Evolutionary conservation across 352 stramenopile species (phyloP), one percentile per base, ranked within the genome.

Genomic region (Pythium guiyangense): DNA sequence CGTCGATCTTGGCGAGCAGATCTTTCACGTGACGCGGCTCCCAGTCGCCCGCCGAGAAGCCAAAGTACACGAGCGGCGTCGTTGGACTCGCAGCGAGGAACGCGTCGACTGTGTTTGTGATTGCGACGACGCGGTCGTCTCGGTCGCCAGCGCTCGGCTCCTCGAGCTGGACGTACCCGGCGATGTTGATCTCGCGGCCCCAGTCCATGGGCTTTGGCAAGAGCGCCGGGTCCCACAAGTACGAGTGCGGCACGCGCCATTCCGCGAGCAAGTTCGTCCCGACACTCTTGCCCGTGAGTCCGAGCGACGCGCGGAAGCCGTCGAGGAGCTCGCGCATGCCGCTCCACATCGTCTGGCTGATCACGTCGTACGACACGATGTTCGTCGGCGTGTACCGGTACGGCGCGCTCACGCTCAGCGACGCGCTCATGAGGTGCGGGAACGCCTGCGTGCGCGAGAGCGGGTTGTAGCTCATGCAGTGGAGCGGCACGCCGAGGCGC

Each of bases 401-500:
- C 11, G 64, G 62, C 63, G 97, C 67, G 20, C 92, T 93, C 29
- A 81, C 75, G 31, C n/a, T 69, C 9, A 57, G 14, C 4, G 9
- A 31, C 46, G 66, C 56, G 48, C 63, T 78, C 49, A 98, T 72
- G 10, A 92, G 93, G 56, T 98, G 92, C 8, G 92, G 90, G 68
- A 97, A 98, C n/a, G 71, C 77, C 37, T 71, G 73, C 2, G 92
- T 97, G 20, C 88, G 88, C 0, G 79, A 75, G 85, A 90, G 97
- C 15, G 90, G 92, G 63, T 97, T 85, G 1, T 88, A 86, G 57
- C 97, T 98, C 88, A 98, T 97, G 47, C 98, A 96, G 69, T 98
- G 94, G 35, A 97, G 67, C 20, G 92, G 92, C 14, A 97, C 87
- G 4, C 83, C 89, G 2, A 98, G 78, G 6, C 84, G 77, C 64